Base-by-base conservation (phyloP, 352 stramenopile genomes). In the Globisporangium polare region DNA sequence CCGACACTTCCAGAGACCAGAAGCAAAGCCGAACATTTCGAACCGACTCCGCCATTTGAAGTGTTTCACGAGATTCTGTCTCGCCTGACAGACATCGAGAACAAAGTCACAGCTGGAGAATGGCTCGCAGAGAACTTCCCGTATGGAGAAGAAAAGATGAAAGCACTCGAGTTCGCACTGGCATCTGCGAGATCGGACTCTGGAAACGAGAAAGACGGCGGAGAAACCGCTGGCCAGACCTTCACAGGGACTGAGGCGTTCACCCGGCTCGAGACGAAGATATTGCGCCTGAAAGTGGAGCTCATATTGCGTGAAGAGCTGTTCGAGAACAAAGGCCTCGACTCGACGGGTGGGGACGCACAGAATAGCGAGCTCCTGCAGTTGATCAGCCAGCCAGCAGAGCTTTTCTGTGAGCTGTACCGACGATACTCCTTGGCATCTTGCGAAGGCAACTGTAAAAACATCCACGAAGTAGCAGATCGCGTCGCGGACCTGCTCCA, bases 111-210 rank as follows among this genome's bases (percentile, higher is more conserved):
- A 42, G 73, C 73, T 57, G 65, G 72, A 27, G 74, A 86, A 58
- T 86, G 77, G 75, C 50, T 86, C 22, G 77, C 77, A 22, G 75
- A 84, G 27, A 71, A 78, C 18, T 79, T 86, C 39, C 58, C 68
- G 15, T 59, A 71, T 0, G 56, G 72, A 2, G 60, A 75, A 22
- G 71, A 86, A 15, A 84, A 82, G 13, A 15, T 84, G 20, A 71
- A 73, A 45, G 73, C 73, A 3, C 63, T 86, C 7, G 60, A 82
- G 49, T 84, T 83, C 69, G 77, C 75, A 35, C 52, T 83, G 2
- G 54, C 35, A 20, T 50, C 56, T 15, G 61, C 41, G 13, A 37
- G 17, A 22, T 39, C 62, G 17, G 60, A 58, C 18, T 17, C 18
- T 12, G 17, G 60, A 63, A 29, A 12, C 66, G 24, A 57, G 33